Evolutionary conservation across 2,329 filamentous ascomycete species (phyloP), one percentile per base, ranked within the genome.

Genomic region (Aspergillus aculeatus): DNA sequence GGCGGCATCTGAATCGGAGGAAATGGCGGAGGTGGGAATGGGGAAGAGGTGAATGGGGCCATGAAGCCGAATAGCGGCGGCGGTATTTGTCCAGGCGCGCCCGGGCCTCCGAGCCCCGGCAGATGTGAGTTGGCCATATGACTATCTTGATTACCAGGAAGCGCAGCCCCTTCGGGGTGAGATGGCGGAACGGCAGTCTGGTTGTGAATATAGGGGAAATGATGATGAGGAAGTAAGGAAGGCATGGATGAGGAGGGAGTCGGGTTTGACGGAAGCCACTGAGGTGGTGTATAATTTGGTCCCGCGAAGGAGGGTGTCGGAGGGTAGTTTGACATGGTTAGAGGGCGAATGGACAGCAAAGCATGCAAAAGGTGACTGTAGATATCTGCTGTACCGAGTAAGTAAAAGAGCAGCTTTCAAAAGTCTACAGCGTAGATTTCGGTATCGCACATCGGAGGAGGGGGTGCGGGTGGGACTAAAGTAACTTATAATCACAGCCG

Each of bases 241-340:
- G 67, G 63, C 21, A 64, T 59, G 26, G 70, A 57, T 4, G 59
- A 47, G 54, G 62, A 66, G 47, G 65, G 59, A 54, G 66, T 61
- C 48, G 70, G 63, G 56, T 70, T 67, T 47, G 66, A 67, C n/a
- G 69, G 66, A 66, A 72, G 69, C 74, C 73, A 79, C 64, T 73
- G 75, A 51, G 69, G 73, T 44, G 38, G 38, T 51, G 72, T 67
- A 59, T 77, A 74, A 61, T 66, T 44, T 59, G 69, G 65, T 31
- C 69, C 73, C 61, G 77, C 77, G 65, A 79, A 81, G 16, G 78
- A 70, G 44, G 80, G 77, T 49, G 75, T 75, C 60, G 73, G 70
- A 57, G 78, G 78, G 71, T 83, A 81, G 60, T 80, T 76, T 53
- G 80, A 79, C 81, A 83, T 83, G 53, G 56, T 71, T 24, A 5